Evolutionary conservation across 257 asterid genomes (phyloP), one percentile per base, ranked within the genome.

Genomic region (Nicotiana attenuata): DNA sequence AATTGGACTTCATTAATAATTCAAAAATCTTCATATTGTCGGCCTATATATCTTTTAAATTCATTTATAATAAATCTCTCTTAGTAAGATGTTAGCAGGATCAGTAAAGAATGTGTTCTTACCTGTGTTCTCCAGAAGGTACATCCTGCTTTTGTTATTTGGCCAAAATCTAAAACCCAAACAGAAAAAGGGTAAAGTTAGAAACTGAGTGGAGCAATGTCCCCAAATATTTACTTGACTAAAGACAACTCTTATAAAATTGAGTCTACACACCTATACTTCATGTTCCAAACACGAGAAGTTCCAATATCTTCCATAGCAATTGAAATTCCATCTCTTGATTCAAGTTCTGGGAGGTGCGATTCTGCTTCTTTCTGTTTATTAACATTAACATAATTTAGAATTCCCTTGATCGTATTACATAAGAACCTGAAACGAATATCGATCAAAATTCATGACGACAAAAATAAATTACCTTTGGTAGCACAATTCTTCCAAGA

Each of bases 61-160:
- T 5, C 20, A 41, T 7, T 8, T 41, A 8, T 1, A 41, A 2
- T 41, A 4, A 55, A 55, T 17, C 7, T 19, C 10, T 56, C 7
- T 2, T 56, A 17, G 19, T 53, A 63, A 63, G 67, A 26, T 31
- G 26, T 5, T 66, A 17, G 24, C 7, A 66, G 16, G 26, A 33
- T 6, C 52, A 66, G 33, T 7, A 10, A 2, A n/a, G 4, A 13
- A 78, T 3, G 33, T 17, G 29, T 10, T 3, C n/a, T 38, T 82
- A 94, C 97, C 97, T 33, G 97, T 91, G 87, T 95, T 95, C 85
- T 93, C 99, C 73, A 95, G 94, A 79, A 95, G 94, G 89, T 95
- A 95, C 99, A 95, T 95, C 81, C 97, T 87, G 84, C 99, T 95
- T 80, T 93, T 95, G 94, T 95, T 95, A 71, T 95, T 95, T 16